Evolutionary conservation across 1,139 yeast genomes (phyloP).

Genomic region (Magnusiomyces fungicola): DNA sequence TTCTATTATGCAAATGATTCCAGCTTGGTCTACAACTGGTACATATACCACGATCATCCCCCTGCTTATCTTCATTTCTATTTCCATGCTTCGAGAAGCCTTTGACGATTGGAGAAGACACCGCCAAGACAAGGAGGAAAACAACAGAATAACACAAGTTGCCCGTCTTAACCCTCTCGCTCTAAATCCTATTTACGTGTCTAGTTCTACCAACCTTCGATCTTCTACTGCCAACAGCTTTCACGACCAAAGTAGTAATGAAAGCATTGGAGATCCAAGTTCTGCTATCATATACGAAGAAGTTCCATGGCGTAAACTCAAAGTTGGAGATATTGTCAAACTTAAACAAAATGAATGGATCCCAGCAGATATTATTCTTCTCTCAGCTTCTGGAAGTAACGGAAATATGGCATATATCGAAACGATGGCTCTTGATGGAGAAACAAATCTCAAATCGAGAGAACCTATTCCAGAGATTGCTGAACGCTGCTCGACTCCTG

Average conservation of each 20-base stretch:
- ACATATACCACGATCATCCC: constrained; percentile 94
- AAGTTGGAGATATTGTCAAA: constrained; percentile 77
- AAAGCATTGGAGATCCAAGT: constrained; percentile 12
- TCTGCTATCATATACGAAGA: constrained; percentile 31
- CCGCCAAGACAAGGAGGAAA: constrained; percentile 77
- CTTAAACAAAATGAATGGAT: constrained; percentile 80
- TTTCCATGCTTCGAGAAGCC: constrained; percentile 88
- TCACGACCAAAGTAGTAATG: constrained; percentile 2
- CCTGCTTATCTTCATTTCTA: constrained; percentile 73
- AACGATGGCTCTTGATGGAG: constrained; percentile 97
- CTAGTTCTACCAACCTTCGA: constrained; percentile 1
- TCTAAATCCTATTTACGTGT: background rate
- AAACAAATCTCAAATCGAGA: constrained; percentile 77
- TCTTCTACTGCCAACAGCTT: background rate
- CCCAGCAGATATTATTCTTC: constrained; percentile 78
- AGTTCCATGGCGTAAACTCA: constrained; percentile 61
- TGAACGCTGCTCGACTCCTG: constrained; percentile 42
- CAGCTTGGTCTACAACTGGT: constrained; percentile 97
- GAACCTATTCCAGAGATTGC: constrained; percentile 59
- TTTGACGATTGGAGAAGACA: constrained; percentile 89
- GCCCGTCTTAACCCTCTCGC: constrained; percentile 17
- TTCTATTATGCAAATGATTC: constrained; percentile 90
- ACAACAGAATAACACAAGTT: constrained; percentile 50
- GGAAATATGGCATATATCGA: constrained; percentile 78
- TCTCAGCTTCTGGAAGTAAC: constrained; percentile 53